These are phyloP conservation scores for Tetragonia tetragonoides DNA, from an alignment of 148 eudicot species.

Conservation along the genomic window DNA sequence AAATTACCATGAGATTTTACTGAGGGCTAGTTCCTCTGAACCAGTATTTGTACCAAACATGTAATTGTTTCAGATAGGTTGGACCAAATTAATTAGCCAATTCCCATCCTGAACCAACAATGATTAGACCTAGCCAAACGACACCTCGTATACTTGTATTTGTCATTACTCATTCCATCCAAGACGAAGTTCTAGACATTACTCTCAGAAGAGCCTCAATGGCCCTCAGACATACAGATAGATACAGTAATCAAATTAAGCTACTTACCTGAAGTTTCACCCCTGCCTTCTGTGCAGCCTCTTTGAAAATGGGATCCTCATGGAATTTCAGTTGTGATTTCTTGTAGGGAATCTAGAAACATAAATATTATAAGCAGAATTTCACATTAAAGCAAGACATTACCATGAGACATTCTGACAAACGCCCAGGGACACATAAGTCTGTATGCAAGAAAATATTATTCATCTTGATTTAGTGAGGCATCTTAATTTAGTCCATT, in stretches of 20 bases:
- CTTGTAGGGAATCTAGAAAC: conserved; percentile 69
- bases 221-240: no score
- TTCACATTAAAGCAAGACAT: not conserved
- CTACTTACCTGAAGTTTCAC: conserved; percentile 80
- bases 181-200: not conserved
- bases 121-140: no score
- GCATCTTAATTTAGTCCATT: not conserved
- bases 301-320: conserved; percentile 69
- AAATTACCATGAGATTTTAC: no score
- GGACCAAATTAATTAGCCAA: no score
- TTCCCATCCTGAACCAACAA: no score
- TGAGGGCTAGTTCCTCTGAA: no score
- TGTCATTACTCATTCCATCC: no score
- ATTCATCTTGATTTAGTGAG: not conserved
- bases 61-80: no score
- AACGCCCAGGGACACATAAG: not conserved
- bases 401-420: not conserved
- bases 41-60: no score
- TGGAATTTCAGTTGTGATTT: conserved; percentile 79
- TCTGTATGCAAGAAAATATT: no score
- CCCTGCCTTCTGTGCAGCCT: conserved; percentile 80
- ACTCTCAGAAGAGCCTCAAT: not conserved
- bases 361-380: not conserved
- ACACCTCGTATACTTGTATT: no score
- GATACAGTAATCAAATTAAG: not conserved